phyloP scores from a whole-genome alignment of 164 flowering plant genomes.

The Tinospora cordifolia region DNA sequence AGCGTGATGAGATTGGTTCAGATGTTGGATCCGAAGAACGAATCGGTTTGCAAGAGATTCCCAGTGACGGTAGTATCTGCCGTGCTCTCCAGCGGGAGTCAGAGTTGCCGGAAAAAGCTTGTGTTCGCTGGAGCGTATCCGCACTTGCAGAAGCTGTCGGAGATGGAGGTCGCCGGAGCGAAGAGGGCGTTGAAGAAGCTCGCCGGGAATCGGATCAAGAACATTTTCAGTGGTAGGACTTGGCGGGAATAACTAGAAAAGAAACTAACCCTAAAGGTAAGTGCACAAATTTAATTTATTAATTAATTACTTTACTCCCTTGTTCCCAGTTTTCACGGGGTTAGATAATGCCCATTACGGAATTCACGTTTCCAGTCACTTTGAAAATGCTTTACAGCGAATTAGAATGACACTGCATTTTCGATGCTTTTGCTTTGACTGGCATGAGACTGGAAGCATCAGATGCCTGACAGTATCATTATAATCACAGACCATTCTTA shows the following conservation, averaged over 20 bases:
- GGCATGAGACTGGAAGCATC: too few species aligned
- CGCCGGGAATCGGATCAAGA: conserved; percentile 54
- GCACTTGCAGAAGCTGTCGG: conserved; percentile 51
- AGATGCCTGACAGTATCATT: too few species aligned
- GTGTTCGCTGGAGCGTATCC: conserved; percentile 49
- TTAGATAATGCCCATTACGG: neutral
- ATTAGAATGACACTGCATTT: too few species aligned
- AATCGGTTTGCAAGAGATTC: conserved; percentile 39
- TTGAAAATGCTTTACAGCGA: too few species aligned
- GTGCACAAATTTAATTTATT: neutral
- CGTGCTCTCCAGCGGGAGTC: conserved; percentile 40
- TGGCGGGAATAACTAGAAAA: conserved; percentile 47
- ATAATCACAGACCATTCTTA: too few species aligned
- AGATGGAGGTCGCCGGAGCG: conserved; percentile 69
- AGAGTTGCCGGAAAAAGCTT: conserved; percentile 48
- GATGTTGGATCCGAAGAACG: conserved; percentile 59
- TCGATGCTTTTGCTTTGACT: too few species aligned
- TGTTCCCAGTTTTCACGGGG: neutral
- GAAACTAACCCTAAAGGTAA: conserved; percentile 38
- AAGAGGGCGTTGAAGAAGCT: conserved; percentile 60
- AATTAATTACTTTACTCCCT: neutral
- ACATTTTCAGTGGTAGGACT: conserved; percentile 43
- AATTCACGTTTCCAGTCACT: too few species aligned
- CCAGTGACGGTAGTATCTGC: conserved; percentile 51
- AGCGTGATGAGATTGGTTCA: conserved; percentile 48